Base-by-base conservation (phyloP, 1,284 basidiomycete species). In the Papiliotrema terrestris region DNA sequence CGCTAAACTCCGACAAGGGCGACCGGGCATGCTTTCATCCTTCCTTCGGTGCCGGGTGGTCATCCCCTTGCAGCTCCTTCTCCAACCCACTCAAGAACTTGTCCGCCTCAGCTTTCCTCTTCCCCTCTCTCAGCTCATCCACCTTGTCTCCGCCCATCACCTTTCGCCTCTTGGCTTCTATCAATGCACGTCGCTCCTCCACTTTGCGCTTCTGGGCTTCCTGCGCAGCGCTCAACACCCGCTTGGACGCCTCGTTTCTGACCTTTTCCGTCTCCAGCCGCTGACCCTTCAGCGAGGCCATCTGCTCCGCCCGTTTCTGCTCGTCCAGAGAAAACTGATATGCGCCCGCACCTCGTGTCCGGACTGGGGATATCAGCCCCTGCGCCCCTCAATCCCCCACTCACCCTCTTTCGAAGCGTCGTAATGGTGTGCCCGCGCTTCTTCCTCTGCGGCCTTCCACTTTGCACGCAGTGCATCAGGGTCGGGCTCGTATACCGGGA, bases 251-350 rank as follows among this genome's bases (percentile, higher is more conserved):
- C 55, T 25, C 51, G 45, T 20, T 78, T 29, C 22, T 83, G 53
- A 80, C 77, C 56, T 91, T 78, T 4, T 83, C 83, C 1, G 94
- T 97, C 69, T 93, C 89, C 22, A 81, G 79, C 39, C 89, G 79
- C 13, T 82, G 80, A 8, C 78, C 71, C 45, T 81, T 83, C 15
- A 98, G 75, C 49, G 86, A 85, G 49, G 88, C 86, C 88, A 93
- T 88, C 75, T 96, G 86, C 52, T 78, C 76, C 58, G 76, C 75
- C 35, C 94, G 82, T 29, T 81, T 83, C 56, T 87, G 85, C 64
- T 91, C 88, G 66, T 95, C 89, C 1, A 74, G 81, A 2, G 89
- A 88, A 73, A 98, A 94, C 66, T 88, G 85, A 71, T 94, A 95
- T 76, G 88, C 90, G 0, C 84, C 93, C 0, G 93, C 92, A 35